Base-by-base conservation (phyloP, 169 alveolate species). In the Cryptosporidium canis region DNA sequence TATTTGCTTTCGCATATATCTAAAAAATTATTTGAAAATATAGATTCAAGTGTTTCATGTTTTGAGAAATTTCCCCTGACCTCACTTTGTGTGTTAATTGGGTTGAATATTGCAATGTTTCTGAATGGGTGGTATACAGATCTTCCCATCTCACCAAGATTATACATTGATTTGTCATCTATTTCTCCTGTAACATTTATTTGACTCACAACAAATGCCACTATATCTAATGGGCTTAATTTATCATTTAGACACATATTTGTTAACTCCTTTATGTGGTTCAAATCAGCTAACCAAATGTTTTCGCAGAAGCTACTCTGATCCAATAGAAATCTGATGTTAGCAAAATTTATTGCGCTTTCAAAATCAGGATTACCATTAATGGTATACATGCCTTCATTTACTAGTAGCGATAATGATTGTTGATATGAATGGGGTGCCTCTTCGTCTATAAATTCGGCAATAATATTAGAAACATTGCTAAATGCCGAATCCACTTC, bases 121-220 rank as follows among this genome's bases (percentile, higher is more conserved):
- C 87, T 77, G 55, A 77, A 77, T n/a, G 87, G 87, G 24, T 77
- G 87, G 33, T n/a, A 31, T 51, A 70, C 66, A 16, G 53, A 33
- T 35, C 48, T 47, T 9, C 48, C 66, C 18, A 70, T 4, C 21
- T 9, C 16, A 70, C 35, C 21, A 14, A 27, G 3, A n/a, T 66
- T 47, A 48, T 31, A 6, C 8, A 16, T 16, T 29, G 29, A 48
- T 16, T 6, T 29, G 16, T 51, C 12, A n/a, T 51, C 16, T n/a
- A 29, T 7, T n/a, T 24, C 44, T 11, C 31, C n/a, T 5, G 33
- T 51, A n/a, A 7, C 44, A 8, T n/a, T 58, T 21, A 58, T 44
- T 39, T 77, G 87, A 16, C 58, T 58, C 9, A 58, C 18, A 56
- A 41, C 77, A 56, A 77, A 41, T 11, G 72, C 87, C 39, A 45